Evolutionary conservation across 2,329 filamentous ascomycete species (phyloP), one percentile per base, ranked within the genome.

Genomic region (Talaromyces sp.): DNA sequence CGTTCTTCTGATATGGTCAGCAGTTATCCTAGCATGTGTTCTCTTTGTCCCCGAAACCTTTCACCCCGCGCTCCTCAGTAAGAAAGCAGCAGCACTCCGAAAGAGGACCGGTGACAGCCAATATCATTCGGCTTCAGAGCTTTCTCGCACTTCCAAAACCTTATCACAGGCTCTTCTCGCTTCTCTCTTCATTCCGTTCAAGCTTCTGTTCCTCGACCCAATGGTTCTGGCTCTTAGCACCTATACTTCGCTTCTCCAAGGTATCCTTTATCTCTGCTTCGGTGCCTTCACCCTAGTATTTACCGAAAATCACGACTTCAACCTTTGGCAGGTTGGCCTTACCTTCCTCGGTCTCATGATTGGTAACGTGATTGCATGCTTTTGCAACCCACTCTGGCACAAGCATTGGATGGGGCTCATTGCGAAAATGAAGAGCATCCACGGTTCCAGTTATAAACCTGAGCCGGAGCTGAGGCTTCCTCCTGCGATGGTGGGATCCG

Each of bases 211-310:
- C 52, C 82, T 89, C 54, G 91, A 96, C 76, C 89, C 89, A 63
- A 97, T 96, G 89, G 89, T 87, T 60, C 77, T 94, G 58, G 84
- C 85, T 63, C 84, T 97, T 28, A 94, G 90, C 73, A 75, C 94
- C 25, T 89, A 92, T 65, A 89, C 89, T 1, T 89, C 91, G 37
- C 84, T 97, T 56, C 77, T 96, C 15, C 80, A 96, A 5, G 91
- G 91, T 5, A 88, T 95, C 41, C 76, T 96, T 2, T 96, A 96
- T 69, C 83, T 96, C 36, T 96, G 95, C 77, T 95, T 96, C 70
- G 91, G 90, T 19, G 91, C 91, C 0, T 96, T 96, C 66, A 83
- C 87, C 4, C 77, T 96, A 46, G 85, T 96, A 13, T 96, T 96
- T 68, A 71, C 79, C 28, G 82, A 80, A 48, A 85, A 88, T 51